A percentile compares a stretch with the other conserved stretches of the same genome.
These are phyloP conservation scores for Brettanomyces custersianus DNA, from an alignment of 805 yeast genomes.

Conservation along the genomic window DNA sequence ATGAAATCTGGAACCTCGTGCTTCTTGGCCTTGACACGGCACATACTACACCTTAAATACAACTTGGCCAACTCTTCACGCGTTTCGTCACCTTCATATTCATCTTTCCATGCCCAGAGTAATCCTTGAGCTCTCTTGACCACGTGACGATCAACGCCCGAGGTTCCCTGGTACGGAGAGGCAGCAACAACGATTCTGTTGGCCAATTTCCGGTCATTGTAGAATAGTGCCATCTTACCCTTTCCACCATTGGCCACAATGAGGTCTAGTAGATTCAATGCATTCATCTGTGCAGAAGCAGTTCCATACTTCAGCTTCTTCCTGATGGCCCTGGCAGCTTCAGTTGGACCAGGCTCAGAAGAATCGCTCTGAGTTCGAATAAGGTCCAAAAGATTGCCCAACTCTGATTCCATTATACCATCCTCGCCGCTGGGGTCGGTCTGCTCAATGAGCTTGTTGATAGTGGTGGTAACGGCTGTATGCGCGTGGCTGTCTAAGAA, in stretches of 20 bases:
- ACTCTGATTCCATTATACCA: constrained; percentile 30
- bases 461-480: constrained; percentile 60
- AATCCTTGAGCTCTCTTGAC: constrained; percentile 39
- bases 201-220: constrained; percentile 58
- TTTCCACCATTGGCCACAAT: constrained; percentile 47
- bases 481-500: constrained; percentile 51
- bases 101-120: constrained; percentile 60
- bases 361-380: constrained; percentile 27
- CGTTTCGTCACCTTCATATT: constrained; percentile 39
- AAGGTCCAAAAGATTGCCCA: constrained; percentile 51
- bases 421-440: constrained; percentile 32
- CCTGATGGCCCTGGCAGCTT: constrained; percentile 86
- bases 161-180: constrained; percentile 25
- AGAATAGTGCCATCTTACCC: constrained; percentile 36
- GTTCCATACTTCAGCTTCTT: constrained; percentile 86
- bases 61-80: constrained; percentile 41
- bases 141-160: constrained; percentile 30
- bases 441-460: constrained; percentile 40
- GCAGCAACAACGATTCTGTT: constrained; percentile 50
- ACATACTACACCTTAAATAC: constrained; percentile 21
- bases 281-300: constrained; percentile 52
- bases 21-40: constrained; percentile 4
- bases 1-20: constrained; percentile 32
- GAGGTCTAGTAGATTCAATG: constrained; percentile 49
- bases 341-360: constrained; percentile 39